Evolutionary conservation across 139 green algal species (phyloP), one percentile per base, ranked within the genome.

Genomic region (Chlamydomonas incerta): DNA sequence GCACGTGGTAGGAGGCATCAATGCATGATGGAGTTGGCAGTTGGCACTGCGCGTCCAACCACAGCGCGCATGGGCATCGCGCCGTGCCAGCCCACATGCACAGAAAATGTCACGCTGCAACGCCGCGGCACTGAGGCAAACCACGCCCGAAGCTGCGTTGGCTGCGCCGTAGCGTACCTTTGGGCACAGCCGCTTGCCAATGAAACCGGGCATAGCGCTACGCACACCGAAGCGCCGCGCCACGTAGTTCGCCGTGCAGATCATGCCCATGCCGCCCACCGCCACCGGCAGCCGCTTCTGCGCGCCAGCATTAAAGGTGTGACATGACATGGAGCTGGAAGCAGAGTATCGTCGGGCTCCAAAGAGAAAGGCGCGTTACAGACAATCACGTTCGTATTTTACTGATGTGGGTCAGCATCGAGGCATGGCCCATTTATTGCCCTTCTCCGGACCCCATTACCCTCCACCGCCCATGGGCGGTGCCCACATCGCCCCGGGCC

Each of bases 121-220:
- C n/a, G n/a, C n/a, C n/a, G n/a, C n/a, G 34, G n/a, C 33, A 34
- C 35, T 20, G 68, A 52, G 60, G 60, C 52, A n/a, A 55, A 6
- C 34, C 24, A 55, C 13, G 46, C 1, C 1, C 52, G 3, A 21
- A 74, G 26, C 35, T 17, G 68, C 34, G 52, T 24, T n/a, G n/a
- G n/a, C 41, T 50, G 41, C 41, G 41, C 74, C 33, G 35, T 8
- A 13, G 41, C 41, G 41, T 57, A 96, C 86, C 65, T 97, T 62
- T 0, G 95, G 94, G 88, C 95, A 98, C 17, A 98, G 90, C 63
- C 89, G 82, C 23, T 91, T 83, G 23, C 82, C 96, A 29, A 99
- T 98, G 91, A 99, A 99, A 29, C 95, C 94, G 5, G 96, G 96
- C 96, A 98, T 98, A 18, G 96, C 96, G 29, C 73, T 90, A 6